Base-by-base conservation (phyloP, 2,329 filamentous ascomycete species). In the Aspergillus costaricaensis region DNA sequence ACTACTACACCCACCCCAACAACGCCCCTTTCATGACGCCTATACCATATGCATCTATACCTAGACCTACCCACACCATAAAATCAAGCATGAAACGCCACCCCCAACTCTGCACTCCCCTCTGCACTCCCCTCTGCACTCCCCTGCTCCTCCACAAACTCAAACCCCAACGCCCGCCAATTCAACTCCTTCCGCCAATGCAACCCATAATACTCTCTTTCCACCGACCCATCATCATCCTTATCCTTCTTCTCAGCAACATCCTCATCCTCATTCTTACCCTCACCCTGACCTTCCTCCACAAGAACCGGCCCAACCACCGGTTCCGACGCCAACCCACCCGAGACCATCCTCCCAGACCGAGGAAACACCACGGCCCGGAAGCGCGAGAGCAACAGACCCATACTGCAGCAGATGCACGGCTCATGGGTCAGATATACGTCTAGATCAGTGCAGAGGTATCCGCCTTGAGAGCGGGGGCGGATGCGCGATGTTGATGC, bases 361-460 rank as follows among this genome's bases (percentile, higher is more conserved):
- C 72, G 67, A 0, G 72, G 70, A 77, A 96, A 96, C 41, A 96
- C 84, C 55, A 93, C 90, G 56, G 90, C 88, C 48, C 91, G 88
- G 83, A 99, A 96, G 54, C 95, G 87, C 8, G 94, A 97, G 74
- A 98, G 93, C 21, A 98, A 83, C 68, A 98, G 90, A 1, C 91
- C 95, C 95, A 98, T 98, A 38, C 91, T 92, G 78, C 95, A 99
- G 86, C 96, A 96, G 62, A 96, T 86, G 74, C 95, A 99, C 5
- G 95, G 95, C 78, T 99, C 95, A 72, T 98, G 93, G 2, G 93
- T 96, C 62, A 96, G 83, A 78, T 97, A 98, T 59, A 99, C 85
- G 76, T 98, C 94, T 30, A 99, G 84, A 57, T 92, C 91, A 67
- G 96, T 92, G 78, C 94, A 98, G 19, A 99, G 86, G 74, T 99